Evolutionary conservation across 225 moss, liverwort and hornwort species (phyloP), one percentile per base, ranked within the genome.

Genomic region (Asterella californica): DNA sequence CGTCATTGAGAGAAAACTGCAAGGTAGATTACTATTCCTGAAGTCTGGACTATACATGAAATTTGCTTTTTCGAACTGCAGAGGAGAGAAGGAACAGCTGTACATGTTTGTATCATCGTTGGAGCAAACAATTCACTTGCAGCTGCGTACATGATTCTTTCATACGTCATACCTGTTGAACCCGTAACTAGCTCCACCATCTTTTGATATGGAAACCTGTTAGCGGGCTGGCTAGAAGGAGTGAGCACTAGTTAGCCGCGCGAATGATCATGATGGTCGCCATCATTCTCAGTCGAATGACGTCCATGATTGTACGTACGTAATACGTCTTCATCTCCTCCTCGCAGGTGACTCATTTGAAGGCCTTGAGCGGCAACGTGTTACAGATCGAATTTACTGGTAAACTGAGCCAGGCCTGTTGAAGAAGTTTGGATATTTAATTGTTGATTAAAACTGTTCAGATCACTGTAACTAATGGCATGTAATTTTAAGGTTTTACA

Each of bases 311-410:
- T n/a, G 42, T 7, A 42, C 42, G n/a, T n/a, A n/a, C 42, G 42
- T 42, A 42, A 42, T 42, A 57, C 57, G 21, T 57, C 24, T 17
- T 57, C 0, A 7, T 46, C 25, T 72, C 25, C 12, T 46, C 10
- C 49, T 4, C 42, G 15, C 47, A 72, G 72, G 72, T 24, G 72
- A n/a, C 10, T 9, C 24, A 6, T 72, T 46, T 29, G 22, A 21
- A 24, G 72, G 45, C 24, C 14, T 72, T 29, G 49, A 72, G 72
- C 9, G 25, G 14, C 72, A 72, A 6, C 27, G 42, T 29, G 49
- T 72, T n/a, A 14, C 45, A 72, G 72, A 72, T 8, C 72, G 72
- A 11, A 72, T 72, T 9, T 72, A 72, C 72, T 72, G 72, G 72
- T 72, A 72, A 72, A 36, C 14, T 10, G 10, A 7, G 10, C 33